Conservation (phyloP, 2,329 filamentous ascomycete species). For the Dissoconium aciculare region DNA sequence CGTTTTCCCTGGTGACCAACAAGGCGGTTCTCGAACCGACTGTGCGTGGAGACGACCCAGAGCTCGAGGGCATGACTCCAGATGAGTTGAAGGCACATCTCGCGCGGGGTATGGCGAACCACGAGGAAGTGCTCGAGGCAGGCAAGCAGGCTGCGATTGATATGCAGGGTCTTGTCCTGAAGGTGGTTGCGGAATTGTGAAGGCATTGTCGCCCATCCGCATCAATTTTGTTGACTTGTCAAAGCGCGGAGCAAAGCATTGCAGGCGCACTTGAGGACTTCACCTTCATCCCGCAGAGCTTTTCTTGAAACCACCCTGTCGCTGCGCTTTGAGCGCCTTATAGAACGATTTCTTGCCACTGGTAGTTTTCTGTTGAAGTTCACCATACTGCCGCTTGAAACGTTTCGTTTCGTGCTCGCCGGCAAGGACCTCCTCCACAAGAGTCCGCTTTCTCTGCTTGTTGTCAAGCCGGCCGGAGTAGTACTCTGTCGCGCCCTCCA, state of each 20-base stretch:
- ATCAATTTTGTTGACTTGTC: slow-evolving; percentile 2
- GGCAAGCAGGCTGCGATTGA: slow-evolving; percentile 45
- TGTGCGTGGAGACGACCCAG: slow-evolving; percentile 41
- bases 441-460: slow-evolving; percentile 73
- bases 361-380: slow-evolving; percentile 66
- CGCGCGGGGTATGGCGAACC: slow-evolving; percentile 45
- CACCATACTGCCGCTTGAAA: slow-evolving; percentile 75
- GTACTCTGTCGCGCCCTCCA: slow-evolving; percentile 80
- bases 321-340: slow-evolving; percentile 56
- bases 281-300: slow-evolving; percentile 17
- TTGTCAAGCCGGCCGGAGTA: slow-evolving; percentile 67
- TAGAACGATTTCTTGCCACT: slow-evolving; percentile 86
- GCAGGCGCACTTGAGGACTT: too few species aligned
- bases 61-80: slow-evolving; percentile 36
- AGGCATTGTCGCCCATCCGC: not conserved
- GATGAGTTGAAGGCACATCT: slow-evolving; percentile 41
- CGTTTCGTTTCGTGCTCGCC: slow-evolving; percentile 49
- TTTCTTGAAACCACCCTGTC: slow-evolving; percentile 27
- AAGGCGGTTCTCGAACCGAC: slow-evolving; percentile 45
- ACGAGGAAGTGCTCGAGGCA: slow-evolving; percentile 50
- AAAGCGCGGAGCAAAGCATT: too few species aligned
- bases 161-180: slow-evolving; percentile 41
- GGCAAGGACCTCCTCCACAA: slow-evolving; percentile 71
- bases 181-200: slow-evolving; percentile 30
- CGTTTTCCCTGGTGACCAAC: slow-evolving; percentile 53